Percentiles rank a stretch among this genome's conserved stretches.
Conservation (phyloP, 768 basidiomycete species). For the Postia placenta region DNA sequence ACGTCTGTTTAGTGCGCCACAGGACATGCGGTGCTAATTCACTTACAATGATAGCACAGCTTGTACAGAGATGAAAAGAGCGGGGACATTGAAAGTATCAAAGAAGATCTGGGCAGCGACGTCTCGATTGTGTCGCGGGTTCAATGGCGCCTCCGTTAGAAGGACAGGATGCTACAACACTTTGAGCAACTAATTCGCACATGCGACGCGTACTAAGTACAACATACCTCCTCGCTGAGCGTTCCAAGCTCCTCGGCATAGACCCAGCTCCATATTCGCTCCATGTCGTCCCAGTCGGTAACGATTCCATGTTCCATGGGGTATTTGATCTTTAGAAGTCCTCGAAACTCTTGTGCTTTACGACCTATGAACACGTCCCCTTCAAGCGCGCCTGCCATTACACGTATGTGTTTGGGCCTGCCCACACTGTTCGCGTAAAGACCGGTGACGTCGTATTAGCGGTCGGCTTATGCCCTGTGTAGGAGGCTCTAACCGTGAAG, state of each 20-base stretch:
- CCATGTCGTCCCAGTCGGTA: conserved; percentile 99
- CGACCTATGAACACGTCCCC: conserved; percentile 95
- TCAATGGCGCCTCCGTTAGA: conserved; percentile 94
- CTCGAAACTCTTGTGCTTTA: conserved; percentile 92
- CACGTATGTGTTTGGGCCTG: conserved; percentile 93
- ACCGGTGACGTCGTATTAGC: conserved; percentile 4
- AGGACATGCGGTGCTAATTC: neutral
- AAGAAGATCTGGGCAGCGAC: conserved; percentile 98
- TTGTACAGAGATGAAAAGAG: conserved; percentile 93
- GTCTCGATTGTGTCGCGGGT: conserved; percentile 94
- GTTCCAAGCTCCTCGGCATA: conserved; percentile 95
- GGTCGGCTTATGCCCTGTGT: conserved; percentile 12
- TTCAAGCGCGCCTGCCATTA: conserved; percentile 96
- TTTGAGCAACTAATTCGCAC: conserved; percentile 5
- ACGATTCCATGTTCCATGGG: conserved; percentile 99
- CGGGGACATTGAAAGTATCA: conserved; percentile 99
- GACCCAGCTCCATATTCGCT: conserved; percentile 98
- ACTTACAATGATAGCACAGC: conserved; percentile 92
- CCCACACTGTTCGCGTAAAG: conserved; percentile 61
- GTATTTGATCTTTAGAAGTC: conserved; percentile 95
- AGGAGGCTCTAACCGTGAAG: conserved; percentile 28
- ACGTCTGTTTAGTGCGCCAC: neutral
- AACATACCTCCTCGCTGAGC: conserved; percentile 87
- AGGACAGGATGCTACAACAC: conserved; percentile 87
- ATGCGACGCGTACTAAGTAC: neutral